phyloP scores from a whole-genome alignment of 208 protist species.

The Novymonas esmeraldas region DNA sequence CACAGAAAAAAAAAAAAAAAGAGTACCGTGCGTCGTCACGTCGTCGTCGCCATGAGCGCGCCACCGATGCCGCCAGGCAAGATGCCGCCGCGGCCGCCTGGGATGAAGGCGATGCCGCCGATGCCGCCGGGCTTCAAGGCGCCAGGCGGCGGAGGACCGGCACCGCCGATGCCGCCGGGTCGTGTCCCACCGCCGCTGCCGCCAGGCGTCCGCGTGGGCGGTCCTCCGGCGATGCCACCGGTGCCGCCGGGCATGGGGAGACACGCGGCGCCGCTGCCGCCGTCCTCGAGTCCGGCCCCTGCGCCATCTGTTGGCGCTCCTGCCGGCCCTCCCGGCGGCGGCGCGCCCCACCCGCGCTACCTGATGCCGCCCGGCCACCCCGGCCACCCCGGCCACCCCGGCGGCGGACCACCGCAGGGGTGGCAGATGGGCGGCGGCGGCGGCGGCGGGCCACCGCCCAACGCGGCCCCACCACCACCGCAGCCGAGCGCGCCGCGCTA shows the following conservation, averaged over 20 bases:
- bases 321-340: background rate
- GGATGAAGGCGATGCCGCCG: constrained; percentile 37
- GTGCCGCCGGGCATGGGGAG: constrained; percentile 49
- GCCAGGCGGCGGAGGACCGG: background rate
- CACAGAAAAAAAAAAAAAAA: constrained; percentile 7
- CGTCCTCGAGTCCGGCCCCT: background rate
- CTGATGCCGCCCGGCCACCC: constrained; percentile 23
- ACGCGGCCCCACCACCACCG: no score
- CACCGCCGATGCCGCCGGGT: constrained; percentile 15
- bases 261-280: background rate
- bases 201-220: constrained; percentile 12
- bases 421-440: background rate
- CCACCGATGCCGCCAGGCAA: constrained; percentile 43
- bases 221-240: no score
- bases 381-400: background rate
- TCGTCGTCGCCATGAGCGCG: constrained; percentile 6
- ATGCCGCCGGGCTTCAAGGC: constrained; percentile 35
- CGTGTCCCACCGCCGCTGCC: constrained; percentile 16
- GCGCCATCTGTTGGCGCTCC: constrained; percentile 13
- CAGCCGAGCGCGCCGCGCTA: constrained; percentile 16
- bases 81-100: constrained; percentile 16
- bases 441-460: no score
- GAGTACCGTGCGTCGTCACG: background rate
- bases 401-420: no score
- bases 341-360: constrained; percentile 19